Base-by-base conservation (phyloP, 2,329 filamentous ascomycete species). In the Passalora sequoiae region DNA sequence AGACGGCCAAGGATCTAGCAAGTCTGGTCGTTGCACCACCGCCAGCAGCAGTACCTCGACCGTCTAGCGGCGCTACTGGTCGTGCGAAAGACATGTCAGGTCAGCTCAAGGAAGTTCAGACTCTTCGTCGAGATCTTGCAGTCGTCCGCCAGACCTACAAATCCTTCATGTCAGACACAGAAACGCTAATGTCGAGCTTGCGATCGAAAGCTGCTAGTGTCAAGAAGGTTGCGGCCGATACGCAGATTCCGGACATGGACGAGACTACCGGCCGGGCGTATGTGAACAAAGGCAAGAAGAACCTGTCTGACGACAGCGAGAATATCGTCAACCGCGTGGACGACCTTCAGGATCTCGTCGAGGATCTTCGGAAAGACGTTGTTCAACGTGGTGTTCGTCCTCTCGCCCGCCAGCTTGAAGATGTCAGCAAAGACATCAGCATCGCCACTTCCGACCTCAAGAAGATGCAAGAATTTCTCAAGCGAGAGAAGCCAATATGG, bases 301-400 rank as follows among this genome's bases (percentile, higher is more conserved):
- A 83, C 46, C 79, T 98, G 47, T 86, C 84, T 38, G 75, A 83
- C 19, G 91, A 97, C 62, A 94, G 88, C 0, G 91, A 97, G 65
- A 83, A 82, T 50, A 81, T 98, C 44, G 89, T 98, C 54, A 84
- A 81, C 55, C 84, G 88, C 60, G 92, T 98, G 8, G 92, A 98
- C 62, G 91, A 97, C 60, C 76, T 98, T n/a, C 92, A 97, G 68
- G 92, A 98, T 65, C 74, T 92, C 42, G 87, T 98, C 15, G 92
- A 98, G 66, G 92, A 98, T 62, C 77, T 98, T 31, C 88, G 92
- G 49, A 97, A 98, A 70, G 92, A 98, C 61, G 92, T 98, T 33
- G 92, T 98, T 35, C 76, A 82, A 46, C 86, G 92, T 46, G 92
- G 92, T 44, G 92, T 98, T 33, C 84, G 92, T 25, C 92, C 92